These are phyloP conservation scores for Epichloe glyceriae DNA, from an alignment of 2,329 filamentous ascomycete genomes.

Conservation along the genomic window DNA sequence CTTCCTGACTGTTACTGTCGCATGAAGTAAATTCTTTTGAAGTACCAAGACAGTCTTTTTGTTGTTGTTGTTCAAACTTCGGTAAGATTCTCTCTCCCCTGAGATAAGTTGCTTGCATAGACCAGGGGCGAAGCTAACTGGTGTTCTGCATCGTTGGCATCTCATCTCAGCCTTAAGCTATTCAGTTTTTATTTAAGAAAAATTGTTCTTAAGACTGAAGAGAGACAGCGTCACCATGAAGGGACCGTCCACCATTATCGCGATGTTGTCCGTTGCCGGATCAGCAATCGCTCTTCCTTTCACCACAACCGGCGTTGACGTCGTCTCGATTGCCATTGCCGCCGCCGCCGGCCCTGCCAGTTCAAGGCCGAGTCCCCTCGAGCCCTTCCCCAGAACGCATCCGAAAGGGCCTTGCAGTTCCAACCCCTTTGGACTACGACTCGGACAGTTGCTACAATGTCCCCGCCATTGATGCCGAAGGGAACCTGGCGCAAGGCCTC, in stretches of 20 bases:
- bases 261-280: not conserved
- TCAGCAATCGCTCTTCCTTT: not conserved
- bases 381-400: slow-evolving; percentile 2
- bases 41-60: no score
- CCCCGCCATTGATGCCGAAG: slow-evolving; percentile 20
- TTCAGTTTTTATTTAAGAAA: no score
- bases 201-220: no score
- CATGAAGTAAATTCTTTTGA: no score
- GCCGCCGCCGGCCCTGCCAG: not conserved
- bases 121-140: no score
- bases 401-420: slow-evolving; percentile 2
- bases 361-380: not conserved
- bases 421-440: slow-evolving; percentile 9
- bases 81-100: no score
- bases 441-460: slow-evolving; percentile 12
- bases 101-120: no score
- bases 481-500: slow-evolving; percentile 18
- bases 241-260: not conserved
- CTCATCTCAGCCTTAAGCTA: no score
- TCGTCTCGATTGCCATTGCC: not conserved
- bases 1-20: no score
- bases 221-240: not conserved
- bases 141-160: no score
- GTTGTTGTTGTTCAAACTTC: no score
- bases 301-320: not conserved